These are phyloP conservation scores for Rhodotorula sp. DNA, from an alignment of 1,284 basidiomycete genomes.

Conservation along the genomic window DNA sequence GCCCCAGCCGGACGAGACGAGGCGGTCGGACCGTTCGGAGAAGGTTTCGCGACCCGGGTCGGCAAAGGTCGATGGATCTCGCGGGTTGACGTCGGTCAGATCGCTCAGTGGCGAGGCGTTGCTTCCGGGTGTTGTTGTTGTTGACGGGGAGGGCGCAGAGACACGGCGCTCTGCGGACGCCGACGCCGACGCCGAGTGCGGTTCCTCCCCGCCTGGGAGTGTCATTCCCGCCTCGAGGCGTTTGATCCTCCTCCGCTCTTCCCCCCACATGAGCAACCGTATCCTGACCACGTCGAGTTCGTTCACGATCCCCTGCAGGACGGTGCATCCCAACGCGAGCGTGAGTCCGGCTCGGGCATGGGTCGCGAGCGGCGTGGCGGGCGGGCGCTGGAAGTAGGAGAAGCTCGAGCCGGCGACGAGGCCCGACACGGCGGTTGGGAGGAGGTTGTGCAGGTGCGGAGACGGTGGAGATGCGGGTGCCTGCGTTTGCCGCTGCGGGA, in stretches of 20 bases:
- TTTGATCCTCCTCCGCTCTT: constrained; percentile 8
- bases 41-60: constrained; percentile 34
- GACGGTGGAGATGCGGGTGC: background rate
- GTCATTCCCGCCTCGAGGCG: background rate
- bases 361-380: background rate
- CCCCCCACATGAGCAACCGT: constrained; percentile 19
- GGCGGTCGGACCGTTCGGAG: constrained; percentile 32
- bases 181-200: background rate
- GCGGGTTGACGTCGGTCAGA: constrained; percentile 1
- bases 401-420: constrained; percentile 30
- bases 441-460: constrained; percentile 34
- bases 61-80: constrained; percentile 4
- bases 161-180: background rate
- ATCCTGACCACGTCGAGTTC: constrained; percentile 32
- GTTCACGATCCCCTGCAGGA: constrained; percentile 35
- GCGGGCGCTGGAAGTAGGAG: constrained; percentile 22
- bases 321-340: constrained; percentile 29
- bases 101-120: background rate
- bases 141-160: background rate
- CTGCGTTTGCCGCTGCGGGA: background rate
- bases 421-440: constrained; percentile 30
- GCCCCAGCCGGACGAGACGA: constrained; percentile 12
- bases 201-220: background rate
- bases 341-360: constrained; percentile 30
- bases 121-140: background rate